phyloP scores from a whole-genome alignment of 2,329 filamentous ascomycete genomes.

The Xylariaceae sp. region DNA sequence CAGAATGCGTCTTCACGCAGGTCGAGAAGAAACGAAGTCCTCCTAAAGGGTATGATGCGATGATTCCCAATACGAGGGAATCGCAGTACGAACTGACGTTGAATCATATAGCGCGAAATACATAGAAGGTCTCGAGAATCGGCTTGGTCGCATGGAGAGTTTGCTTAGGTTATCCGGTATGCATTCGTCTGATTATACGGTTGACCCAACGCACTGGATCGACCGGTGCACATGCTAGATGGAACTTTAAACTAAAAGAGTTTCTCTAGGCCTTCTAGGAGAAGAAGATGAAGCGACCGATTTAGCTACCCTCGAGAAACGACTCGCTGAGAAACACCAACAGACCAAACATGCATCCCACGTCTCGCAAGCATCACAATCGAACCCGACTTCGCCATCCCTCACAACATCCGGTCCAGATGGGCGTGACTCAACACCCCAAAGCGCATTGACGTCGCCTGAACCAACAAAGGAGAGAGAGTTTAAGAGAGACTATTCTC shows the following conservation, averaged over 20 bases:
- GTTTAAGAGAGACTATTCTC: conserved; percentile 39
- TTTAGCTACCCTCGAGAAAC: conserved; percentile 82
- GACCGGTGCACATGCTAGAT: neutral
- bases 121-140: conserved; percentile 93
- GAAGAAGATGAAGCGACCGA: conserved; percentile 88
- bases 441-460: conserved; percentile 55
- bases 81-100: conserved; percentile 1
- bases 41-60: conserved; percentile 75
- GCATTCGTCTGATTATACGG: conserved; percentile 14
- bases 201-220: neutral
- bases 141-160: conserved; percentile 93
- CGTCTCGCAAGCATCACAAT: conserved; percentile 45
- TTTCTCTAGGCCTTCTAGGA: conserved; percentile 63
- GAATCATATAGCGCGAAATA: conserved; percentile 74
- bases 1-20: conserved; percentile 93
- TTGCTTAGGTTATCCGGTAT: conserved; percentile 76
- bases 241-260: conserved; percentile 18
- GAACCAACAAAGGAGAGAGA: conserved; percentile 43
- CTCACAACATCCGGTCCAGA: conserved; percentile 44
- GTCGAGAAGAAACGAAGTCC: conserved; percentile 98
- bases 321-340: conserved; percentile 57
- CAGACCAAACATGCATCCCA: conserved; percentile 51
- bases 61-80: neutral
- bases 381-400: conserved; percentile 52
- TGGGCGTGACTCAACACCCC: conserved; percentile 45